Base-by-base conservation (phyloP, 225 moss, liverwort and hornwort genomes). In the Anthoceros angustus region DNA sequence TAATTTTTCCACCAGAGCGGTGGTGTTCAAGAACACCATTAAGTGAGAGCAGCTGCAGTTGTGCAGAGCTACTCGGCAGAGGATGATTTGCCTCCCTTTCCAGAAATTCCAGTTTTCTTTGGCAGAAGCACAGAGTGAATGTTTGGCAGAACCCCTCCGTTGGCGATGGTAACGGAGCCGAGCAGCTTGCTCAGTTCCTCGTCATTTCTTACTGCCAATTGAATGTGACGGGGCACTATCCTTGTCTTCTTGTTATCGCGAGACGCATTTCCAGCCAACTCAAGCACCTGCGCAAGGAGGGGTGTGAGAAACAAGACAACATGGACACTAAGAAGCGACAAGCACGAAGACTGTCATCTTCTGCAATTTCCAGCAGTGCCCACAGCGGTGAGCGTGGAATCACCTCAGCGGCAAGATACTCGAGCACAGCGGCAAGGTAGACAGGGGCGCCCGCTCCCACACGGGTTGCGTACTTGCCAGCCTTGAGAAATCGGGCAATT, bases 21-120 rank as follows among this genome's bases (percentile, higher is more conserved):
- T 46, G 45, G 45, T 46, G 45, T 46, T 46, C 45, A 46, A 46
- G 45, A 46, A 46, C 45, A 46, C 45, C 45, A 46, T 46, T 46
- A 1, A 46, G 11, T 11, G 16, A 46, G 45, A 46, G 11, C 2
- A 16, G 45, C 45, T 16, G 12, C 45, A 46, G 45, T 46, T 5
- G 3, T 16, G 11, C 12, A 11, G 16, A 46, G 2, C 45, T 46
- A 11, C 6, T 46, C 45, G 11, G 45, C 11, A 2, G 45, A 46
- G 45, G 45, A 11, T 46, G 45, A 11, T 16, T 46, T 46, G 12
- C 12, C 45, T 16, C 45, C 45, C 45, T 46, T 46, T 16, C 45
- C 45, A 46, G 45, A 46, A 11, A 46, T 16, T 11, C 45, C 45
- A 46, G 45, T 10, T 46, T 46, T 46, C 45, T 46, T 46, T 10